These are phyloP conservation scores for Rutidosis leptorrhynchoides DNA, from an alignment of 129 eudicot genomes.

Conservation along the genomic window DNA sequence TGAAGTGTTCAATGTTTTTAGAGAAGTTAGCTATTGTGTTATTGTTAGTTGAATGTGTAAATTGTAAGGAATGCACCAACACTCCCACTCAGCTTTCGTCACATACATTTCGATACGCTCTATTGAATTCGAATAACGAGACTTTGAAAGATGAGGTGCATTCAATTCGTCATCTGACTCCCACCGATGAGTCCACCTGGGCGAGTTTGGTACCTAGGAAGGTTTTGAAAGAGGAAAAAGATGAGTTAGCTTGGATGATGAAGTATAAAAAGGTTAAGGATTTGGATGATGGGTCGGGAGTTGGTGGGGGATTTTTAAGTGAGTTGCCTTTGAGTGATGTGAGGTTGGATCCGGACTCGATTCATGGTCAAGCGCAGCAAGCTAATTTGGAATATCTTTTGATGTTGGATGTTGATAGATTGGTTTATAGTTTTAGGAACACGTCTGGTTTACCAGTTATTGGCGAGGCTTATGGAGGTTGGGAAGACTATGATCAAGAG, in stretches of 20 bases:
- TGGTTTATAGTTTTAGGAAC: constrained; percentile 78
- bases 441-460: constrained; percentile 58
- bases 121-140: constrained; percentile 43
- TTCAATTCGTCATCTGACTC: constrained; percentile 50
- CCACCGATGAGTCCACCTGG: constrained; percentile 60
- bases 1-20: constrained; percentile 24
- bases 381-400: constrained; percentile 74
- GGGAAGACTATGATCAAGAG: constrained; percentile 58
- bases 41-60: constrained; percentile 25
- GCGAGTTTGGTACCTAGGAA: constrained; percentile 60
- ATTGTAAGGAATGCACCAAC: constrained; percentile 59
- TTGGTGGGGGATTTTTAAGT: constrained; percentile 36
- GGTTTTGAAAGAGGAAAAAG: constrained; percentile 55
- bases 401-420: constrained; percentile 69
- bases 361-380: constrained; percentile 63
- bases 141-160: constrained; percentile 56
- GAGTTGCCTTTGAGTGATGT: constrained; percentile 56
- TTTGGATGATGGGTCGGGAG: constrained; percentile 25
- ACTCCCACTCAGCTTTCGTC: constrained; percentile 39
- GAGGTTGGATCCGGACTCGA: constrained; percentile 52
- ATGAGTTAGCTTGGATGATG: constrained; percentile 47
- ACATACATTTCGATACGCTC: constrained; percentile 43
- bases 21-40: constrained; percentile 18
- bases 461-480: constrained; percentile 73
- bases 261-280: constrained; percentile 49